Percentiles rank a stretch among this genome's conserved stretches.
Conservation (phyloP, 495 filamentous ascomycete genomes). For the Hypoxylon perforatum region DNA sequence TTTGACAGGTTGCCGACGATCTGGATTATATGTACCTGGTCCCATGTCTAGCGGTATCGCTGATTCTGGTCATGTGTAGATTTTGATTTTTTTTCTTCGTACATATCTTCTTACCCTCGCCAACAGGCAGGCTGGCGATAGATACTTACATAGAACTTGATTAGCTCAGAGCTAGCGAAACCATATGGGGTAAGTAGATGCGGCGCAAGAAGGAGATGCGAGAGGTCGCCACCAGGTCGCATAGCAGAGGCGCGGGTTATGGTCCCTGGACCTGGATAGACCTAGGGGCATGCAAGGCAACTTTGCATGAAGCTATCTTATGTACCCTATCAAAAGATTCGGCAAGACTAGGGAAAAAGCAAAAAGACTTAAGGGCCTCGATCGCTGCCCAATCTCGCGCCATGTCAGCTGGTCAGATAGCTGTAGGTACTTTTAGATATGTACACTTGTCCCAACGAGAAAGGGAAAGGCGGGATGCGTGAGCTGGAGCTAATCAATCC, state of each 20-base stretch:
- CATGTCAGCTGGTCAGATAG: conserved; percentile 8
- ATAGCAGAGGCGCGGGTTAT: too few species aligned
- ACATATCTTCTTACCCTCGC: too few species aligned
- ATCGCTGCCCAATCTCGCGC: conserved; percentile 36
- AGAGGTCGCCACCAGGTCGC: conserved; percentile 1
- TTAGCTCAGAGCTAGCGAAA: conserved; percentile 20
- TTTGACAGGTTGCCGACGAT: conserved; percentile 40
- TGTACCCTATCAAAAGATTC: conserved; percentile 5
- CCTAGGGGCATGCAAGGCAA: conserved; percentile 9
- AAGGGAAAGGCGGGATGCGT: conserved; percentile 16
- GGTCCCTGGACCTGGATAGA: conserved; percentile 16
- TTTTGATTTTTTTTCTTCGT: conserved; percentile 4
- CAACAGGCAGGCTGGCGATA: background rate
- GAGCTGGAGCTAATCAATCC: conserved; percentile 27
- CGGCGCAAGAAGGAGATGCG: conserved; percentile 21
- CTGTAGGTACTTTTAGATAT: too few species aligned
- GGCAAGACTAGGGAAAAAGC: conserved; percentile 4
- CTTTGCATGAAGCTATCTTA: conserved; percentile 20
- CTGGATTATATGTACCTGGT: conserved; percentile 18
- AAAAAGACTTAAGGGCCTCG: conserved; percentile 15
- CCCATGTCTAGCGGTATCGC: background rate
- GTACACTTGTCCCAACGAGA: conserved; percentile 2
- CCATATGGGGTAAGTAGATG: conserved; percentile 35
- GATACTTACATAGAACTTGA: conserved; percentile 7
- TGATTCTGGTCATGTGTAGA: conserved; percentile 10